A percentile compares a stretch with the other conserved stretches of the same genome.
Evolutionary conservation across 192 early-diverging fungal species (phyloP).

Genomic region (Gigaspora rosea): DNA sequence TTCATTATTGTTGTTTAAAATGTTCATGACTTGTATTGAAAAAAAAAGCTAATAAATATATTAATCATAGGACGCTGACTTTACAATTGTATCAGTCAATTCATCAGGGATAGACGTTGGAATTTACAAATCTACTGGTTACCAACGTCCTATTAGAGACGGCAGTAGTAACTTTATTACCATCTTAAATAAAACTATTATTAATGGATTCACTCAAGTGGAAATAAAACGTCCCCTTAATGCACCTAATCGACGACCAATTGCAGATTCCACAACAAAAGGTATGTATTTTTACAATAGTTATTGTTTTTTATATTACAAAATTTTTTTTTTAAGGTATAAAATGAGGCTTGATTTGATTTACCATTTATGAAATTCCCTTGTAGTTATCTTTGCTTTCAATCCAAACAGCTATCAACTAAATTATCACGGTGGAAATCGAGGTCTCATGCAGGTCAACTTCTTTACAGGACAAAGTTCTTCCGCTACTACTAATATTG

Average conservation of each 20-base stretch:
- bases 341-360: no score
- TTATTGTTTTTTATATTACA: no score
- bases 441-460: not conserved
- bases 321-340: no score
- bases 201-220: not conserved
- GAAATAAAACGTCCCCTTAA: not conserved
- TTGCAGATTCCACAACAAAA: not conserved
- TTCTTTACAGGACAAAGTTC: slow-evolving; percentile 11
- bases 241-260: not conserved
- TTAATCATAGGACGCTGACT: not conserved
- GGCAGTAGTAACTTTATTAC: not conserved
- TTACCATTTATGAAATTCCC: not conserved
- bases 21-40: no score
- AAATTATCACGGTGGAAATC: slow-evolving; percentile 9
- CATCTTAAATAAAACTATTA: not conserved
- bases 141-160: not conserved
- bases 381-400: slow-evolving; percentile 4
- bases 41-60: no score
- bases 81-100: slow-evolving; percentile 1
- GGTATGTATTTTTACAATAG: no score
- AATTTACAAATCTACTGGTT: not conserved
- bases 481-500: not conserved
- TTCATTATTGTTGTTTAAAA: no score
- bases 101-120: not conserved
- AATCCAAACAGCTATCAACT: not conserved